phyloP scores from a whole-genome alignment of 441 rosid species.

The Populus hybrid region DNA sequence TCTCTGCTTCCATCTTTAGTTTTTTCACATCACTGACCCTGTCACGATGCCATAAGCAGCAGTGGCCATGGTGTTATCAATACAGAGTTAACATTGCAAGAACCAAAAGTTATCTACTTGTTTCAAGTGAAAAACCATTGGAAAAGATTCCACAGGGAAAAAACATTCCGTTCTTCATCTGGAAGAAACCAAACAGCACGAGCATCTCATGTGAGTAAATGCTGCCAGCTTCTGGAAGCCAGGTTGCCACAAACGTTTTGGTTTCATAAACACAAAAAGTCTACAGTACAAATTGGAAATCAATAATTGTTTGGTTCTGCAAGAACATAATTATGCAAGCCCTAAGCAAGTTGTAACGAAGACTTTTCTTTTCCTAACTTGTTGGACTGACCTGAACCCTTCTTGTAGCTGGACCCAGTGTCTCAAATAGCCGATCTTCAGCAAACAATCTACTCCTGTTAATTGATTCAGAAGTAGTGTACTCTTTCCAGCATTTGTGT shows the following conservation, averaged over 20 bases:
- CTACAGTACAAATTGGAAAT: not conserved
- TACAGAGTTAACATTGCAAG: not conserved
- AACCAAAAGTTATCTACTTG: not conserved
- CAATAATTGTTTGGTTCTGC: constrained; percentile 9
- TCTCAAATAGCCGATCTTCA: constrained; percentile 83
- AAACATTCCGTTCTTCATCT: constrained; percentile 61
- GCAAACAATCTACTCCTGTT: constrained; percentile 91
- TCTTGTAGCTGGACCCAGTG: constrained; percentile 95
- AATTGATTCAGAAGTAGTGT: constrained; percentile 76
- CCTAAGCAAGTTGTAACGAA: not conserved
- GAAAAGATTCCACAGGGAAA: not conserved
- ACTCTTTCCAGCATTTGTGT: constrained; percentile 97
- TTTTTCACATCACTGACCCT: constrained; percentile 58
- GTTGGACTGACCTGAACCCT: constrained; percentile 76
- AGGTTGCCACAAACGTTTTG: not conserved
- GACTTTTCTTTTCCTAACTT: not conserved
- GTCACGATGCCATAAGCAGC: constrained; percentile 57
- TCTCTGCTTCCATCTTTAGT: constrained; percentile 59
- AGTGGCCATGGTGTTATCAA: not conserved
- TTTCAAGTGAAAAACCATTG: not conserved
- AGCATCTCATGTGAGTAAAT: constrained; percentile 14
- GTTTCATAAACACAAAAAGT: constrained; percentile 9
- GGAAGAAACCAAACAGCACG: constrained; percentile 26
- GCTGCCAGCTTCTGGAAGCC: not conserved
- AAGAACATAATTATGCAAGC: constrained; percentile 4